Evolutionary conservation across 805 yeast genomes (phyloP).

Genomic region (Cyberlindnera americana): DNA sequence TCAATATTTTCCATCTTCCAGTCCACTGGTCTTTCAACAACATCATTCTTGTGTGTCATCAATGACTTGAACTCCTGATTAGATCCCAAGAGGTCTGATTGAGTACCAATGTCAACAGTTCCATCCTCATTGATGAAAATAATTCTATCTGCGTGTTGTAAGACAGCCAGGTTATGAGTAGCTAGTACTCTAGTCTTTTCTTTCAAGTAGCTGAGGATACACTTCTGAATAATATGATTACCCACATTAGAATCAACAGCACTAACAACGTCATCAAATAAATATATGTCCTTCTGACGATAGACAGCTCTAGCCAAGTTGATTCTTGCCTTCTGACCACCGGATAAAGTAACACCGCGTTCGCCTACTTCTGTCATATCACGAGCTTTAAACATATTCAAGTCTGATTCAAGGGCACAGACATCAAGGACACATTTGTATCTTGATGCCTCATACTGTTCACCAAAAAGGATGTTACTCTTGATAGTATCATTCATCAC

Average conservation of each 20-base stretch:
- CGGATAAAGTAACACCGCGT: slow-evolving; percentile 76
- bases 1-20: too few relatives aligned
- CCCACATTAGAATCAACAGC: slow-evolving; percentile 79
- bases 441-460: slow-evolving; percentile 68
- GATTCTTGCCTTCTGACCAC: slow-evolving; percentile 65
- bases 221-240: slow-evolving; percentile 63
- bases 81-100: slow-evolving; percentile 43
- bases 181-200: slow-evolving; percentile 75
- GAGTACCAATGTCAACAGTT: slow-evolving; percentile 59
- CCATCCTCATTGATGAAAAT: slow-evolving; percentile 61
- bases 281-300: slow-evolving; percentile 50
- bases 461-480: slow-evolving; percentile 86
- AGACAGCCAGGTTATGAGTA: slow-evolving; percentile 73
- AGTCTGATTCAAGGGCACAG: slow-evolving; percentile 64
- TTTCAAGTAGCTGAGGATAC: slow-evolving; percentile 53
- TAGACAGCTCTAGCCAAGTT: slow-evolving; percentile 68
- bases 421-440: slow-evolving; percentile 74
- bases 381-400: slow-evolving; percentile 64
- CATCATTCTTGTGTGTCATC: slow-evolving; percentile 35
- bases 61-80: slow-evolving; percentile 47
- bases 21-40: too few relatives aligned
- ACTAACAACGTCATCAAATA: slow-evolving; percentile 62
- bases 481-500: slow-evolving; percentile 87
- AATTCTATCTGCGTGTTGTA: slow-evolving; percentile 62
- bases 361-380: slow-evolving; percentile 80